Conservation (phyloP, 2,329 filamentous ascomycete species). For the Cercospora canescens region DNA sequence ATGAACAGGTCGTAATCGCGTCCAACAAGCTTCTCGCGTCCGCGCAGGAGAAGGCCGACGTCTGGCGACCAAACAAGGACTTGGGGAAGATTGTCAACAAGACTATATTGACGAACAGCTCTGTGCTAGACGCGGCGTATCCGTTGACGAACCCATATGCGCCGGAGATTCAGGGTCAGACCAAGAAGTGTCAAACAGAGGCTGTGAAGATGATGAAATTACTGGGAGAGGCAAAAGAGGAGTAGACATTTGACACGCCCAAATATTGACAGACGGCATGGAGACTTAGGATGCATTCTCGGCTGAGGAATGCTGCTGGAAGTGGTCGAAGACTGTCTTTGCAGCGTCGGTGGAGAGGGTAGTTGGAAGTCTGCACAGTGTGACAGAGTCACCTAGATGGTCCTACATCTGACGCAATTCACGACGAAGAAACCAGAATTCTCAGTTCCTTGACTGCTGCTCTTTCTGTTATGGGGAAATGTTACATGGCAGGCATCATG, state of each 20-base stretch:
- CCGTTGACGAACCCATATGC: conserved; percentile 23
- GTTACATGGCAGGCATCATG: too few species aligned
- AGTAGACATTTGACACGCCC: neutral
- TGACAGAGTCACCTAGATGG: too few species aligned
- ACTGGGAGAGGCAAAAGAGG: neutral
- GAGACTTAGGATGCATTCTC: too few species aligned
- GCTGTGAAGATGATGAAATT: conserved; percentile 17
- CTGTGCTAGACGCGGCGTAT: conserved; percentile 22
- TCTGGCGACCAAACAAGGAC: conserved; percentile 22
- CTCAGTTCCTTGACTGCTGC: too few species aligned
- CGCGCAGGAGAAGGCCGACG: conserved; percentile 20
- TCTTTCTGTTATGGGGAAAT: too few species aligned
- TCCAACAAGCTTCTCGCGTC: conserved; percentile 21
- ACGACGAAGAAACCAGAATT: too few species aligned
- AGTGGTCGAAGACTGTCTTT: too few species aligned
- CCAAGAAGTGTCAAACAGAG: conserved; percentile 23
- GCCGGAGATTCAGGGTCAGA: conserved; percentile 22
- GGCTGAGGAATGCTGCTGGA: too few species aligned
- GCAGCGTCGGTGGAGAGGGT: too few species aligned
- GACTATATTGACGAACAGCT: conserved; percentile 21
- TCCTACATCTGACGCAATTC: too few species aligned
- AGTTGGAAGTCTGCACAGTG: too few species aligned
- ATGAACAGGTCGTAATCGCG: conserved; percentile 21
- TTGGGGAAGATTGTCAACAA: conserved; percentile 27
- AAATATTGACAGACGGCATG: too few species aligned